These are phyloP conservation scores for Apiospora malaysiana DNA, from an alignment of 2,329 filamentous ascomycete genomes.

Conservation along the genomic window DNA sequence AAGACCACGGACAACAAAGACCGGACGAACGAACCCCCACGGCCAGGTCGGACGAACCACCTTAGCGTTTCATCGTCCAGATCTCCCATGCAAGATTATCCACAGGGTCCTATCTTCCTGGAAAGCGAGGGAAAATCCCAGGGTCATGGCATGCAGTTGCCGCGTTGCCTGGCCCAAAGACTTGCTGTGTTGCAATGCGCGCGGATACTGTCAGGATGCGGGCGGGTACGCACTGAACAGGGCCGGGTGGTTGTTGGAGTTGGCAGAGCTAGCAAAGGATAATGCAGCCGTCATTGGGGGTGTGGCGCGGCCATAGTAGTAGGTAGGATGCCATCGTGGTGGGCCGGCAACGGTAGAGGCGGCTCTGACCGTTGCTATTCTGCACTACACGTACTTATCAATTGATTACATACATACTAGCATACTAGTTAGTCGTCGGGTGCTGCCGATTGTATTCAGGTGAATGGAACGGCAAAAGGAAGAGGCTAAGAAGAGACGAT, in stretches of 20 bases:
- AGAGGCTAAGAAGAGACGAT: not conserved
- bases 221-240: conserved; percentile 1
- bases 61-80: not conserved
- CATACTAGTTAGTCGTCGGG: not conserved
- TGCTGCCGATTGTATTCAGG: not conserved
- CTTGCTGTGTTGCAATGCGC: conserved; percentile 12
- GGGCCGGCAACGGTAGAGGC: not conserved
- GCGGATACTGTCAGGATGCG: not conserved
- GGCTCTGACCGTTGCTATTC: not conserved
- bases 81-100: not conserved
- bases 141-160: not conserved
- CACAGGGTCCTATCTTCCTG: not conserved
- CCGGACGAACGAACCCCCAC: conserved; percentile 11
- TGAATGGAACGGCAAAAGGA: not conserved
- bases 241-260: not conserved
- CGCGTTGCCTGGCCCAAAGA: not conserved
- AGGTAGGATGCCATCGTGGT: not conserved
- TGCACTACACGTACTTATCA: no score
- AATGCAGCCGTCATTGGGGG: no score
- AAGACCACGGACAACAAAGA: not conserved
- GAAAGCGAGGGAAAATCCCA: not conserved
- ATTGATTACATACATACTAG: no score
- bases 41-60: not conserved
- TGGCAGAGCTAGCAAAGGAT: not conserved
- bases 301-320: not conserved